These are phyloP conservation scores for Daldinia vernicosa DNA, from an alignment of 495 filamentous ascomycete genomes.

Conservation along the genomic window DNA sequence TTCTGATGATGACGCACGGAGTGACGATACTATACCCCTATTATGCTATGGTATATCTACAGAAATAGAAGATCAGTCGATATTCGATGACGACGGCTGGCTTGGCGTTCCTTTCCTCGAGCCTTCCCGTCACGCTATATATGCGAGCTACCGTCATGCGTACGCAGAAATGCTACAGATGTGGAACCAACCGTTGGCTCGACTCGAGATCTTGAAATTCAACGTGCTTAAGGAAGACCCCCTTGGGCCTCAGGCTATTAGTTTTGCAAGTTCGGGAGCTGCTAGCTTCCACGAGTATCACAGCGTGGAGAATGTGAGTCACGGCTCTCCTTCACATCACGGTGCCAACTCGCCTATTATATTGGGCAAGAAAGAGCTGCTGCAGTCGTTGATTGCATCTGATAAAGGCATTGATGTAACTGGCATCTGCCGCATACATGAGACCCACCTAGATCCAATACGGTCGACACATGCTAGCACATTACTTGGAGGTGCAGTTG, in stretches of 20 bases:
- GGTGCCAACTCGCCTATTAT: conserved; percentile 53
- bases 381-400: conserved; percentile 50
- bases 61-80: conserved; percentile 75
- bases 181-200: conserved; percentile 79
- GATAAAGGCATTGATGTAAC: conserved; percentile 66
- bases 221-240: conserved; percentile 65
- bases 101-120: conserved; percentile 75
- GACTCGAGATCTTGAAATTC: conserved; percentile 86
- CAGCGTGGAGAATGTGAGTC: conserved; percentile 39
- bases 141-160: conserved; percentile 74
- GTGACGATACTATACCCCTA: conserved; percentile 53
- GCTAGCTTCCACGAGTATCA: conserved; percentile 49
- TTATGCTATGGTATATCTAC: conserved; percentile 65
- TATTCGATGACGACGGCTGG: conserved; percentile 81
- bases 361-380: conserved; percentile 56
- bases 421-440: conserved; percentile 67
- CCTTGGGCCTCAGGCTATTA: conserved; percentile 35
- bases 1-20: conserved; percentile 55
- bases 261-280: conserved; percentile 38
- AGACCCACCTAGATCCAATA: conserved; percentile 61
- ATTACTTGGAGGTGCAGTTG: conserved; percentile 59
- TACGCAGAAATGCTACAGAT: conserved; percentile 85
- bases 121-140: conserved; percentile 64
- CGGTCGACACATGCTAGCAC: conserved; percentile 51
- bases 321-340: conserved; percentile 33